phyloP scores from a whole-genome alignment of 345 rosid genomes.

The Arabis hirsuta region DNA sequence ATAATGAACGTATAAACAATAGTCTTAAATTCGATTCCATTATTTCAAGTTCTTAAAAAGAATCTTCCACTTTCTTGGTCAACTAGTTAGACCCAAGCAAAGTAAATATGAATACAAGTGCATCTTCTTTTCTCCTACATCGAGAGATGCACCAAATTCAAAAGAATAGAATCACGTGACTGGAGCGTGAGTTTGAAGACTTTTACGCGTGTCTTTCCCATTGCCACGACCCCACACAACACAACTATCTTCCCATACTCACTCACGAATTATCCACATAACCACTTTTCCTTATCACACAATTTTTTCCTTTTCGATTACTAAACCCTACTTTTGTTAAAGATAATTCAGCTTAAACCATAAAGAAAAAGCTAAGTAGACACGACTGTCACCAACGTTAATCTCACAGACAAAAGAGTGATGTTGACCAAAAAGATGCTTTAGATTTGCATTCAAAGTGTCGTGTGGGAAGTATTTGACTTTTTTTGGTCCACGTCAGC shows the following conservation, averaged over 20 bases:
- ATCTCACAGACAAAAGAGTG: background rate
- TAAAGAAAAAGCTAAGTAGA: background rate
- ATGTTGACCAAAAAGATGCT: conserved; percentile 37
- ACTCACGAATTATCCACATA: conserved; percentile 40
- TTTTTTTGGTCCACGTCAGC: conserved; percentile 28
- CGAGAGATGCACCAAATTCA: conserved; percentile 28
- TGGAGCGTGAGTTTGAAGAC: conserved; percentile 36
- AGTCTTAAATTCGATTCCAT: background rate
- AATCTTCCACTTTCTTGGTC: conserved; percentile 28
- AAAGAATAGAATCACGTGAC: conserved; percentile 43
- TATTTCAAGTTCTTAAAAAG: background rate
- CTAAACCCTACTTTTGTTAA: conserved; percentile 29
- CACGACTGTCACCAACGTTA: conserved; percentile 21
- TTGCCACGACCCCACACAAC: conserved; percentile 26
- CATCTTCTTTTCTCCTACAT: conserved; percentile 30
- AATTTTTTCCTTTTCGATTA: background rate
- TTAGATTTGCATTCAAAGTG: conserved; percentile 24
- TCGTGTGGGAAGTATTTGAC: conserved; percentile 28
- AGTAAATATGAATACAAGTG: conserved; percentile 32
- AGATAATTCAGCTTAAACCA: conserved; percentile 25
- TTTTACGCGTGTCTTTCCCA: conserved; percentile 33
- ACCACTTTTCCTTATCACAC: conserved; percentile 36
- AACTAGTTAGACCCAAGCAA: conserved; percentile 31
- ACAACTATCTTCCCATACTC: too few relatives aligned
- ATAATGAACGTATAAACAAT: background rate